Conservation (phyloP, 345 rosid species). For the Eucalyptus victrix region DNA sequence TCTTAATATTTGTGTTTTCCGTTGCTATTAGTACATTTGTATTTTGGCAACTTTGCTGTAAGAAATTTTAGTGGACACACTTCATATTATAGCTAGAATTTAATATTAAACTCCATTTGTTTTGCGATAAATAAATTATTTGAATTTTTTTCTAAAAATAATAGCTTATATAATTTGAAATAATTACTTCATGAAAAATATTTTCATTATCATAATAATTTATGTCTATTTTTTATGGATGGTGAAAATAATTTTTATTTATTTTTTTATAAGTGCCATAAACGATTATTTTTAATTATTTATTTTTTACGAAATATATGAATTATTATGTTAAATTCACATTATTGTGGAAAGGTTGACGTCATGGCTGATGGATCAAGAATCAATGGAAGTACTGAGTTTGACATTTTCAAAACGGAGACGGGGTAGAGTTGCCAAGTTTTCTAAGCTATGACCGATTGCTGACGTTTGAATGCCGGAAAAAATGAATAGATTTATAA, state of each 20-base stretch:
- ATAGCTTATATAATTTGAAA: background rate
- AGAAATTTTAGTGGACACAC: background rate
- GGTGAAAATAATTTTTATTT: no score
- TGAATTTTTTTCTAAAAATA: background rate
- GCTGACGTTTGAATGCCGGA: background rate
- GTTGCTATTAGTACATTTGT: no score
- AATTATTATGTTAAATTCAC: background rate
- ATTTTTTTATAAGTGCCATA: no score
- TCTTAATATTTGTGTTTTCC: background rate
- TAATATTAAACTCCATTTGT: background rate
- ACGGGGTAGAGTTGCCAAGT: background rate
- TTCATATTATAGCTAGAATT: background rate
- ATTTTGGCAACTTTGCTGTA: background rate
- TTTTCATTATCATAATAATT: fast-evolving
- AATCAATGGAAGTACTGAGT: background rate
- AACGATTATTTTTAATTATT: fast-evolving
- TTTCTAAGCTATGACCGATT: background rate
- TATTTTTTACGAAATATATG: fast-evolving
- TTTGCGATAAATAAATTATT: fast-evolving
- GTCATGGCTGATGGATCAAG: background rate
- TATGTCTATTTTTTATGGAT: no score
- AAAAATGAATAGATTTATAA: background rate
- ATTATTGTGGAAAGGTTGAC: background rate
- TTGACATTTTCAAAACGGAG: background rate
- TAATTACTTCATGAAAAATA: fast-evolving